These are phyloP conservation scores for Cercophora newfieldiana DNA, from an alignment of 495 filamentous ascomycete genomes.

Conservation along the genomic window DNA sequence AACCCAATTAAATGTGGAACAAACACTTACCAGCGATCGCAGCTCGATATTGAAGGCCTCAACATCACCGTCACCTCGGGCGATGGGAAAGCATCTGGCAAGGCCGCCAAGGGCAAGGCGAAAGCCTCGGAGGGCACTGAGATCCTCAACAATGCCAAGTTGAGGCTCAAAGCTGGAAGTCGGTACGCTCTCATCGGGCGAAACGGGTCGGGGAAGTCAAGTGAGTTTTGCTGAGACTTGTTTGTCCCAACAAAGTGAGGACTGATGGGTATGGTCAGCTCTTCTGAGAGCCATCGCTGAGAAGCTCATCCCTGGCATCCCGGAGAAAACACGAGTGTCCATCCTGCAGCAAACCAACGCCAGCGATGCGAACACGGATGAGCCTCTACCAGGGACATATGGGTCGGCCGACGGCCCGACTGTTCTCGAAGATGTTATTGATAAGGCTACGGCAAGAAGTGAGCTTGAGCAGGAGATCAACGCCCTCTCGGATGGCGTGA, in stretches of 20 bases:
- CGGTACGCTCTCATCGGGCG: slow-evolving; percentile 74
- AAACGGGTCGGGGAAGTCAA: slow-evolving; percentile 82
- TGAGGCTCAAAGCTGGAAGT: slow-evolving; percentile 67
- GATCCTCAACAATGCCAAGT: slow-evolving; percentile 64
- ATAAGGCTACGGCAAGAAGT: slow-evolving; percentile 61
- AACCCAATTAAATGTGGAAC: not conserved
- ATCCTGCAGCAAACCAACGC: slow-evolving; percentile 69
- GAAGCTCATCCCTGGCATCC: slow-evolving; percentile 77
- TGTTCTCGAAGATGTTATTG: slow-evolving; percentile 68
- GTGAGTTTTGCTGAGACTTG: slow-evolving; percentile 41
- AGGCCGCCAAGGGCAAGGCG: slow-evolving; percentile 55
- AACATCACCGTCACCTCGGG: slow-evolving; percentile 60
- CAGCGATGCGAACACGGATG: slow-evolving; percentile 35
- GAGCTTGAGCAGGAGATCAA: slow-evolving; percentile 58
- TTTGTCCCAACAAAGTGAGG: not conserved
- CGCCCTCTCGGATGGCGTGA: slow-evolving; percentile 38
- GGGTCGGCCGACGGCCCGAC: slow-evolving; percentile 33
- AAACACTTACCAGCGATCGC: not conserved
- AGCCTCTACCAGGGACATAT: slow-evolving; percentile 9
- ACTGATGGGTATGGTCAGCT: slow-evolving; percentile 48
- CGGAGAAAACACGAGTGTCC: slow-evolving; percentile 63
- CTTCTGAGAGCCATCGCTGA: slow-evolving; percentile 72
- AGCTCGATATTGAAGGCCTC: slow-evolving; percentile 70
- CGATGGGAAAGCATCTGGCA: slow-evolving; percentile 24
- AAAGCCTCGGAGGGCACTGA: slow-evolving; percentile 58